Evolutionary conservation across 2,329 filamentous ascomycete species (phyloP), one percentile per base, ranked within the genome.

Genomic region (Beauveria caledonica): DNA sequence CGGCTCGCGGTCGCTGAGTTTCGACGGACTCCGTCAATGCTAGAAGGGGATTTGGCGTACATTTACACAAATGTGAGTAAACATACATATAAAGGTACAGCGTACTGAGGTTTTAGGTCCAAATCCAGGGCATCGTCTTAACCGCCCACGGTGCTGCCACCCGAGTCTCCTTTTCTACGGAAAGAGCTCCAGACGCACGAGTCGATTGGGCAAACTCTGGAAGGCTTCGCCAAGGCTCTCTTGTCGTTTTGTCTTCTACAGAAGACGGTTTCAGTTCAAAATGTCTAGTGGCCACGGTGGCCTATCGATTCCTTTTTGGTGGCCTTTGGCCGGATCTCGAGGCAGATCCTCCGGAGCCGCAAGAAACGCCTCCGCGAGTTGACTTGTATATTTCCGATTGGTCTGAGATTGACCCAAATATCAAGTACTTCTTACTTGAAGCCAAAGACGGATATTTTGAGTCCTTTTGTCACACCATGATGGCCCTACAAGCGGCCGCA

Each of bases 351-450:
- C 42, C 51, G 7, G 60, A 64, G 13, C 15, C 59, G 3, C 57
- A 63, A 1, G 61, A 63, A 7, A 68, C 66, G 0, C 86, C 88
- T 0, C 87, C 89, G 0, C 81, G 86, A 39, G 80, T 96, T 17
- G 90, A 96, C 64, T 76, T 96, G 0, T 87, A 87, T 67, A 92
- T 91, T 75, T 81, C 83, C 0, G 72, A 80, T 8, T 67, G 77
- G 0, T 74, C 83, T 3, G 82, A 92, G 25, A 76, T 95, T 53
- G 88, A 96, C 66, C 85, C 90, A 0, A 79, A 81, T 17, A 72
- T 81, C 39, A 85, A 88, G 66, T 86, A 86, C 71, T 72, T 92
- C 11, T 96, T 96, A 89, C 75, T 96, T 0, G 90, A 96, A 68
- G 81, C 88, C 1, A 81, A 86, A 3, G 72, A 73, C 0, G 86